These are phyloP conservation scores for Pseudoscleropodium purum DNA, from an alignment of 225 moss, liverwort and hornwort species.

Conservation along the genomic window DNA sequence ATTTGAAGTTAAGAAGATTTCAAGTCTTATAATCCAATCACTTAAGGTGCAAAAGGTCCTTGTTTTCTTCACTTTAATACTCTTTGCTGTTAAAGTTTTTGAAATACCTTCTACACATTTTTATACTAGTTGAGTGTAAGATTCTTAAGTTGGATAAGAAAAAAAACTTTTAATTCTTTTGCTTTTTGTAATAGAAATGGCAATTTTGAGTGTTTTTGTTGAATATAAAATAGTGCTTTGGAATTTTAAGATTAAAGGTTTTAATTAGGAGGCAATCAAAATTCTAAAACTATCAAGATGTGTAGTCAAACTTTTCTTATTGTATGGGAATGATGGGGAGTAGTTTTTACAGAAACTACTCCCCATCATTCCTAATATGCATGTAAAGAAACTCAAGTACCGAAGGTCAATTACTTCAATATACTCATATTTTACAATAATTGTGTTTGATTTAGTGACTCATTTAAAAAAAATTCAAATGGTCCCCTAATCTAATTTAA, in stretches of 20 bases:
- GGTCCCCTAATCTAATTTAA: neutral
- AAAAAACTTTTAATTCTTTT: neutral
- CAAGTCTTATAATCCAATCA: neutral
- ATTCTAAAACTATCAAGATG: neutral
- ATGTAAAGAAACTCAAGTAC: neutral
- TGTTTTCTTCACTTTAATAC: neutral
- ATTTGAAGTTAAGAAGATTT: neutral
- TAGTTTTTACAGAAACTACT: no score
- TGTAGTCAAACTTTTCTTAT: neutral
- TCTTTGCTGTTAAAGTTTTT: neutral
- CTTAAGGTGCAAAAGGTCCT: neutral
- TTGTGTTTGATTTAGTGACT: neutral
- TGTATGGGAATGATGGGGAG: accelerated
- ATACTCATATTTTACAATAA: neutral
- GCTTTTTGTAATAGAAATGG: neutral
- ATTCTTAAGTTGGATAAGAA: neutral
- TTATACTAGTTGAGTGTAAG: neutral
- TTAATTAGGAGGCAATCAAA: accelerated
- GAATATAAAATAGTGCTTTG: accelerated
- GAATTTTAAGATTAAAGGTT: neutral
- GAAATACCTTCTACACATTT: neutral
- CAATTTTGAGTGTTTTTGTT: neutral
- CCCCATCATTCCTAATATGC: no score
- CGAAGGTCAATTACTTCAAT: neutral
- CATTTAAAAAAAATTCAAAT: no score